Evolutionary conservation across 768 basidiomycete species (phyloP), one percentile per base, ranked within the genome.

Genomic region (Pisolithus sp.): DNA sequence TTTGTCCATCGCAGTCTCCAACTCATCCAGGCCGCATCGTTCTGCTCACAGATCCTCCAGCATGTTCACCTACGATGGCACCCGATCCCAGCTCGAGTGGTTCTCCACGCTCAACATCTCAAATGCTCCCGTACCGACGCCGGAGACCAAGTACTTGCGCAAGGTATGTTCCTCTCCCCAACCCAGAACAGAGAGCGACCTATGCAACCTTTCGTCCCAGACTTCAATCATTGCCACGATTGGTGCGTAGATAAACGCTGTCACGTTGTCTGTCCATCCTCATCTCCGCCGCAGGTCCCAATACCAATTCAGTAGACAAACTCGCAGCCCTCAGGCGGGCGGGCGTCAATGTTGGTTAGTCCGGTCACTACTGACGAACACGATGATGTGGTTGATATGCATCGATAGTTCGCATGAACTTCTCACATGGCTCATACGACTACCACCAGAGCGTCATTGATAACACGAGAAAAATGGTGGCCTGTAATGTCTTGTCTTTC

Each of bases 391-490:
- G 30, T 31, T 31, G 34, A 34, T 5, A 34, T 34, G 26, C 50
- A 51, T 39, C 50, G 41, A 28, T 60, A 97, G 96, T 99, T 57
- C 94, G 96, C 73, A 98, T 99, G 96, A 99, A 99, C 80, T 99
- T 98, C 70, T 98, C 95, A 50, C 96, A 99, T 82, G 96, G 96
- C 44, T 87, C 86, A 51, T 94, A 99, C 71, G 93, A 93, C 63
- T 98, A 95, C 70, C 96, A 98, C 74, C 93, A 99, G 75, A 93
- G 90, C 58, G 96, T 98, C 60, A 93, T 99, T 67, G 94, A 98
- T 76, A 98, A 98, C 77, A 88, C 93, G 47, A 80, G 94, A 63
- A 85, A 84, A 67, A 85, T 88, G 76, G 79, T 91, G 49, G 81
- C 81, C 40, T 72, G 92, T 93, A 59, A 60, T 34, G 34, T 34